Evolutionary conservation across 2,329 filamentous ascomycete species (phyloP), one percentile per base, ranked within the genome.

Genomic region (Neonectria sp.): DNA sequence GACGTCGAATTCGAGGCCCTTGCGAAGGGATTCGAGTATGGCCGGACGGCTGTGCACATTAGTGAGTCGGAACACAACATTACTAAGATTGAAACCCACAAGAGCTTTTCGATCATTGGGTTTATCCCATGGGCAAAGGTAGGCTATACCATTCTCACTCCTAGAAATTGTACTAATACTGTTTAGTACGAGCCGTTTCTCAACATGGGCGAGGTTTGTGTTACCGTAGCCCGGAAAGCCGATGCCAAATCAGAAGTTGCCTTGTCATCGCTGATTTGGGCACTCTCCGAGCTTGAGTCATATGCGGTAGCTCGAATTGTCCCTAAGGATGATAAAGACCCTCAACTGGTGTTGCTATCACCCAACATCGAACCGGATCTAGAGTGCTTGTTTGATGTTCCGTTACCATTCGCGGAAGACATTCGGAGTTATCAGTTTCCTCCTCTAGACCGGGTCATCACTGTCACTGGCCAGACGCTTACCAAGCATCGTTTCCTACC

Each of bases 11-110:
- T 90, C 65, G 95, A 97, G 15, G 89, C 94, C 17, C 86, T 99
- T 43, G 94, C 94, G n/a, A 97, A 95, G 79, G 96, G 96, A 0
- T 99, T 95, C 76, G 91, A 94, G 76, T 99, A 99, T 78, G 96
- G 96, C 52, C 89, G 95, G 63, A 98, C 95, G 0, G 94, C 93
- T 3, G 95, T 99, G 1, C 91, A 93, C 72, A 97, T 99, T 72
- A 93, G 90, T 71, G 91, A 95, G 73, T 92, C 92, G 0, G 95
- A 99, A 75, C 88, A 92, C 78, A 94, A 95, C 72, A 90, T 98
- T 64, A 97, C 94, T n/a, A 95, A 93, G 71, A 86, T 98, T 37
- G 92, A 97, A 75, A 96, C 94, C 0, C 81, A 83, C 11, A 91
- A 92, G 65, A 87, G 88, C 8, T 90, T 98, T 64, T 91, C 94